These are phyloP conservation scores for Bassia scoparia DNA, from an alignment of 148 eudicot genomes.

Conservation along the genomic window DNA sequence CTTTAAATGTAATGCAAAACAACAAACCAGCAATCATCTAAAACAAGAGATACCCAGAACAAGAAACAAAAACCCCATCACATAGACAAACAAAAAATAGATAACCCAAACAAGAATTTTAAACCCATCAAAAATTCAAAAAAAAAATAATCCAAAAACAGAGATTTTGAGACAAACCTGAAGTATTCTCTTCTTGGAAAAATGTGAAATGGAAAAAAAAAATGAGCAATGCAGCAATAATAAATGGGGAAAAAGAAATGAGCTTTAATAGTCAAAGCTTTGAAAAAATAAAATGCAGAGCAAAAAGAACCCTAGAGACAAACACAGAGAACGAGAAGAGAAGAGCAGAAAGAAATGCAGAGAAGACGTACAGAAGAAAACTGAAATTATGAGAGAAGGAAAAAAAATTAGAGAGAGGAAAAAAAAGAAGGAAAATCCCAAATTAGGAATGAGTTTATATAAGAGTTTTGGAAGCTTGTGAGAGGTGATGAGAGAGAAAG, in stretches of 20 bases:
- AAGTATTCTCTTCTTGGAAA: background rate
- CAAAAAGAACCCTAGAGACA: constrained; percentile 32
- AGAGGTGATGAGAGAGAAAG: background rate
- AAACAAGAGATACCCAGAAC: background rate
- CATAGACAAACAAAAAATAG: background rate
- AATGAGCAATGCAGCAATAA: constrained; percentile 10
- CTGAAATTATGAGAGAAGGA: constrained; percentile 6
- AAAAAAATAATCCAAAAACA: background rate
- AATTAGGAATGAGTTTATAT: constrained; percentile 29
- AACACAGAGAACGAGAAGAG: constrained; percentile 30
- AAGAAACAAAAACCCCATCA: constrained; percentile 8
- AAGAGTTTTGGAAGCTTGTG: constrained; percentile 16
- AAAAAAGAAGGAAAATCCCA: constrained; percentile 14
- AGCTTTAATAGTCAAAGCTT: constrained; percentile 4
- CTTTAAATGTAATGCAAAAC: background rate
- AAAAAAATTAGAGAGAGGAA: constrained; percentile 12
- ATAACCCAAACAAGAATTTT: background rate
- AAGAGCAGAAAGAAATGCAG: constrained; percentile 9
- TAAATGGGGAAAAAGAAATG: background rate
- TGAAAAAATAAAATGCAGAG: background rate
- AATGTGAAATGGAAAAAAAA: background rate
- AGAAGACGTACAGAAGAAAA: constrained; percentile 13
- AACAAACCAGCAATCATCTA: background rate
- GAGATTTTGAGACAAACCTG: constrained; percentile 22
- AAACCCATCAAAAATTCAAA: constrained; percentile 17